Evolutionary conservation across 2,329 filamentous ascomycete genomes (phyloP).

Genomic region (Hymenoscyphus repandus): DNA sequence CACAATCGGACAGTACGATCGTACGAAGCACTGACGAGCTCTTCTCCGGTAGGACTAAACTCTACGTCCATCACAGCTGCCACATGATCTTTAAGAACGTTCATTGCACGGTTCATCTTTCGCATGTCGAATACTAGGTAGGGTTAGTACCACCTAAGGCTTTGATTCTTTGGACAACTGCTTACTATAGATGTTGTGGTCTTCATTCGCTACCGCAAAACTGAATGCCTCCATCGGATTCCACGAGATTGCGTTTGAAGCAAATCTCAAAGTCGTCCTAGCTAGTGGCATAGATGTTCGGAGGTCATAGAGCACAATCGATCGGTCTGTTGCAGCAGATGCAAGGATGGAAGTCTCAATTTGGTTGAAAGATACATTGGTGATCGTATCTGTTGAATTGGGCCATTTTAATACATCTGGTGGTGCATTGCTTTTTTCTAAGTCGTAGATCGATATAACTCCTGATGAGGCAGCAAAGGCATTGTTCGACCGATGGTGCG

Average conservation of each 20-base stretch:
- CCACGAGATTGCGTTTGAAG: conserved; percentile 81
- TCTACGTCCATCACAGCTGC: conserved; percentile 93
- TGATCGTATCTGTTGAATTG: conserved; percentile 85
- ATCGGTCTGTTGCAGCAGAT: conserved; percentile 79
- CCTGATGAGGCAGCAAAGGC: conserved; percentile 76
- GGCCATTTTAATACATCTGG: conserved; percentile 84
- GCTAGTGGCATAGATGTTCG: conserved; percentile 78
- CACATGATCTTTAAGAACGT: conserved; percentile 86
- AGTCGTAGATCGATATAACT: conserved; percentile 82
- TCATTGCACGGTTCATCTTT: conserved; percentile 79
- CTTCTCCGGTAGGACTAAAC: conserved; percentile 89
- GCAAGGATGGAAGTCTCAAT: conserved; percentile 88
- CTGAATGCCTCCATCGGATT: conserved; percentile 98
- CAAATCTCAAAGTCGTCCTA: conserved; percentile 75
- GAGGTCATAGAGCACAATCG: conserved; percentile 86
- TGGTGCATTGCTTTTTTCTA: conserved; percentile 73
- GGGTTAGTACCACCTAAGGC: neutral
- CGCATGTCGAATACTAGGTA: conserved; percentile 79
- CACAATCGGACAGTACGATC: conserved; percentile 85
- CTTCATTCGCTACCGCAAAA: conserved; percentile 87
- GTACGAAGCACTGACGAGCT: conserved; percentile 85
- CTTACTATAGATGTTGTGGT: conserved; percentile 44
- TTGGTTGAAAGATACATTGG: conserved; percentile 82
- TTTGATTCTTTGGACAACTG: neutral
- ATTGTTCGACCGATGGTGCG: conserved; percentile 73